These are phyloP conservation scores for Talaromyces thailandensis DNA, from an alignment of 495 filamentous ascomycete species.

Conservation along the genomic window DNA sequence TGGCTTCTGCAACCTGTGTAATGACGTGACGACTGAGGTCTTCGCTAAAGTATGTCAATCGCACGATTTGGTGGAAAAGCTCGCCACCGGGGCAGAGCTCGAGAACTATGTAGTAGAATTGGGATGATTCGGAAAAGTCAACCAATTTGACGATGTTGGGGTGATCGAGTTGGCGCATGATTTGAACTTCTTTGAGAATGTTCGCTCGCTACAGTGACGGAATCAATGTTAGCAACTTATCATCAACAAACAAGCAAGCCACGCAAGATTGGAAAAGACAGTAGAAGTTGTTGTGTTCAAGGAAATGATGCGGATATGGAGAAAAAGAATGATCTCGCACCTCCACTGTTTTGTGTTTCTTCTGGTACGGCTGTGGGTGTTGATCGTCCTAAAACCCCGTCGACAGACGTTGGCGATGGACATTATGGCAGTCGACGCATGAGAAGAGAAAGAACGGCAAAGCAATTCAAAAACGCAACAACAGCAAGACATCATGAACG, in stretches of 20 bases:
- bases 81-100: conserved; percentile 95
- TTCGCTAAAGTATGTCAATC: conserved; percentile 97
- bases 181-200: conserved; percentile 96
- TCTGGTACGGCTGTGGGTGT: conserved; percentile 92
- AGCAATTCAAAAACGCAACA: conserved; percentile 11
- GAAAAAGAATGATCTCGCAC: conserved; percentile 57
- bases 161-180: conserved; percentile 94
- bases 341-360: conserved; percentile 89
- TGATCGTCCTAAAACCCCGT: conserved; percentile 60
- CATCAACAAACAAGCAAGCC: conserved; percentile 6
- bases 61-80: conserved; percentile 96
- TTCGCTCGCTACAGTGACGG: conserved; percentile 66
- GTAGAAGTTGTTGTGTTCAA: no score
- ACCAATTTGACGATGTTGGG: conserved; percentile 90
- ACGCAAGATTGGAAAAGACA: conserved; percentile 6
- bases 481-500: conserved; percentile 12
- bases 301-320: conserved; percentile 22
- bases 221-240: neutral
- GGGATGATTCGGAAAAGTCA: conserved; percentile 84
- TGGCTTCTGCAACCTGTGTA: conserved; percentile 80
- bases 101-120: conserved; percentile 96
- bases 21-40: conserved; percentile 93
- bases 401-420: conserved; percentile 28
- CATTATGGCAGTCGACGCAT: neutral
- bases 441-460: conserved; percentile 4